These are phyloP conservation scores for Fraxinus cuspidata DNA, from an alignment of 257 asterid genomes.

Conservation along the genomic window DNA sequence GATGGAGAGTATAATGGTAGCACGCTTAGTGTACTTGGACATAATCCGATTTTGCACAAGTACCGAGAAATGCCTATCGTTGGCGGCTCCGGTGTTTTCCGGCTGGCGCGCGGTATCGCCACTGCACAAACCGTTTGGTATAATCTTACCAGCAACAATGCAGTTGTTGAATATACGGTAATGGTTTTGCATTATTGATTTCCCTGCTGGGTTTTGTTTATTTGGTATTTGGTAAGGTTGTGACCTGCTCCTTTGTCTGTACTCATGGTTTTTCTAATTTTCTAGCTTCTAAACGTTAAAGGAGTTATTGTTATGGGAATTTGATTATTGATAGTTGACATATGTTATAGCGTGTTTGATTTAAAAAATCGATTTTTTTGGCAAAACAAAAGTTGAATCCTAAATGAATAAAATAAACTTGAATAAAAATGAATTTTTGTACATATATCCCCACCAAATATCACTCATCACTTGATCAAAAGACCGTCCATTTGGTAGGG, in stretches of 20 bases:
- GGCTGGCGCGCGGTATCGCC: constrained; percentile 42
- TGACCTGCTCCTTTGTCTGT: background rate
- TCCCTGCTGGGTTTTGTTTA: background rate
- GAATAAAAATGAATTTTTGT: too few species aligned
- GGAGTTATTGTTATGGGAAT: background rate
- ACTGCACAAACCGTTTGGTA: constrained; percentile 20
- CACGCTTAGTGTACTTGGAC: constrained; percentile 37
- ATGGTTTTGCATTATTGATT: constrained; percentile 29
- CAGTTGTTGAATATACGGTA: constrained; percentile 35
- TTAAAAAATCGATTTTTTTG: too few species aligned
- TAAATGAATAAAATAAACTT: too few species aligned
- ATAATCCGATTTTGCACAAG: constrained; percentile 10
- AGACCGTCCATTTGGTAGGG: too few species aligned
- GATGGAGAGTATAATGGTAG: constrained; percentile 41
- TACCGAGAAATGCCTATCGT: constrained; percentile 39
- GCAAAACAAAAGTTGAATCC: too few species aligned
- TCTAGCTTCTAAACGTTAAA: background rate
- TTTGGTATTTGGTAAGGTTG: background rate
- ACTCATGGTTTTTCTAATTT: background rate
- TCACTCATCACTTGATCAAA: too few species aligned
- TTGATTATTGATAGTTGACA: background rate
- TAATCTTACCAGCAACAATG: constrained; percentile 26
- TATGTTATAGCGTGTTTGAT: too few species aligned
- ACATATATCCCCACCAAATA: too few species aligned
- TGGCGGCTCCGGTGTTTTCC: constrained; percentile 50